Percentiles rank a stretch among this genome's conserved stretches.
These are phyloP conservation scores for Suillus cothurnatus DNA, from an alignment of 768 basidiomycete species.

Conservation along the genomic window DNA sequence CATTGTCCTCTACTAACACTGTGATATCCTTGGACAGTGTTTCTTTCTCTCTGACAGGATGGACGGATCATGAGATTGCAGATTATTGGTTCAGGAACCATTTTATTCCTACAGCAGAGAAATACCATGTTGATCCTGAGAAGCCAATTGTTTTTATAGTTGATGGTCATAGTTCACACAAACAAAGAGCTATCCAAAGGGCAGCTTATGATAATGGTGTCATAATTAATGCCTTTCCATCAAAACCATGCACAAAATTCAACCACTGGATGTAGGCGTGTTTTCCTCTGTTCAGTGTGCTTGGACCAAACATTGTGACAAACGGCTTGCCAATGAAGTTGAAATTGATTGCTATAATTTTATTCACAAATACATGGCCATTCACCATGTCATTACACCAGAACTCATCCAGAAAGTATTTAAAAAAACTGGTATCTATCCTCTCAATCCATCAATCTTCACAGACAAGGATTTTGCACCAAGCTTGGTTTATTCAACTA, in stretches of 20 bases:
- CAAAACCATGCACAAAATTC: constrained; percentile 45
- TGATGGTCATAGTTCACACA: constrained; percentile 14
- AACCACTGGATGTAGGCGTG: constrained; percentile 44
- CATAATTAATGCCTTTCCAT: constrained; percentile 37
- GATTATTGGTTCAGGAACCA: too few relatives aligned
- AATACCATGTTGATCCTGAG: too few relatives aligned
- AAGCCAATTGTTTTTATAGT: neutral
- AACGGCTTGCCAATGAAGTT: constrained; percentile 9
- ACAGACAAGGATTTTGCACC: neutral
- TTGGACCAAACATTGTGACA: constrained; percentile 32
- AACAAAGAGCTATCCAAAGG: neutral
- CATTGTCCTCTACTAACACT: too few relatives aligned
- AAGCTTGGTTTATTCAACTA: neutral
- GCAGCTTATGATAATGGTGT: constrained; percentile 24
- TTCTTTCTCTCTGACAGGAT: too few relatives aligned
- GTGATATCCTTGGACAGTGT: too few relatives aligned
- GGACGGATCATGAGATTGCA: too few relatives aligned
- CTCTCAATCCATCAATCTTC: constrained; percentile 34
- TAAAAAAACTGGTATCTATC: constrained; percentile 30
- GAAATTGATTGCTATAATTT: constrained; percentile 19
- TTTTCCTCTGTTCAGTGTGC: constrained; percentile 32
- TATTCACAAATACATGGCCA: constrained; percentile 31
- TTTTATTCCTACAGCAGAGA: too few relatives aligned
- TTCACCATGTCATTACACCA: constrained; percentile 19
- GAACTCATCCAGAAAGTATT: constrained; percentile 34